Evolutionary conservation across 129 eudicot species (phyloP).

Genomic region (Apium graveolens): DNA sequence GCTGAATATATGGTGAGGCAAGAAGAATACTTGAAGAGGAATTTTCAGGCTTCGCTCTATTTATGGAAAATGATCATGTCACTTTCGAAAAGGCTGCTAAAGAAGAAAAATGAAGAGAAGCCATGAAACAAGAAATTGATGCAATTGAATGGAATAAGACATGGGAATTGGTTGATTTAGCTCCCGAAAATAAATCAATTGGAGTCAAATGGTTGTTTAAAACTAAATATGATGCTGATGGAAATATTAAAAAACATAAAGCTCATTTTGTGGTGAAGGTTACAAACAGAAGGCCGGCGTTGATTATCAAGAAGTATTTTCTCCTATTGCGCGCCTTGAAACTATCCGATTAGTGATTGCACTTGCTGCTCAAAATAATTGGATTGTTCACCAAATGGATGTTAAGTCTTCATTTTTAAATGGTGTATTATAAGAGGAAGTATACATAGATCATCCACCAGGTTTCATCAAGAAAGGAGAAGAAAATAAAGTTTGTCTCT

Average conservation of each 20-base stretch:
- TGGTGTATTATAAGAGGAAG: background rate
- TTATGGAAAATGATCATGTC: background rate
- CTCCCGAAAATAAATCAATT: background rate
- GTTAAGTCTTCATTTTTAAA: background rate
- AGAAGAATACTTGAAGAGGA: background rate
- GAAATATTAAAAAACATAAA: background rate
- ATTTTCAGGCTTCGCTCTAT: background rate
- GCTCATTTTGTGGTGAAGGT: background rate
- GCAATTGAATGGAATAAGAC: background rate
- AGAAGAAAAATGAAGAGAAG: background rate
- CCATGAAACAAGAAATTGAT: background rate
- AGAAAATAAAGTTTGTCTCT: background rate
- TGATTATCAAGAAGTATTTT: background rate
- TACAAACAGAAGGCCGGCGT: background rate
- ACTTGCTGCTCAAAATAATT: background rate
- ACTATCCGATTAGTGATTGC: background rate
- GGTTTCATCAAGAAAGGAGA: background rate
- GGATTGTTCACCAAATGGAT: background rate
- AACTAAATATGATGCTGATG: background rate
- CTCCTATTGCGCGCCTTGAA: background rate
- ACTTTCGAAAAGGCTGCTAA: background rate
- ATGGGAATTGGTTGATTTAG: background rate
- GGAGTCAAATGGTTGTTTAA: background rate
- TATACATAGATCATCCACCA: background rate
- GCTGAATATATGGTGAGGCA: too few relatives aligned